A percentile compares a stretch with the other conserved stretches of the same genome.
Conservation (phyloP, 176 grass and related monocot species). For the Saccharum officinarum region DNA sequence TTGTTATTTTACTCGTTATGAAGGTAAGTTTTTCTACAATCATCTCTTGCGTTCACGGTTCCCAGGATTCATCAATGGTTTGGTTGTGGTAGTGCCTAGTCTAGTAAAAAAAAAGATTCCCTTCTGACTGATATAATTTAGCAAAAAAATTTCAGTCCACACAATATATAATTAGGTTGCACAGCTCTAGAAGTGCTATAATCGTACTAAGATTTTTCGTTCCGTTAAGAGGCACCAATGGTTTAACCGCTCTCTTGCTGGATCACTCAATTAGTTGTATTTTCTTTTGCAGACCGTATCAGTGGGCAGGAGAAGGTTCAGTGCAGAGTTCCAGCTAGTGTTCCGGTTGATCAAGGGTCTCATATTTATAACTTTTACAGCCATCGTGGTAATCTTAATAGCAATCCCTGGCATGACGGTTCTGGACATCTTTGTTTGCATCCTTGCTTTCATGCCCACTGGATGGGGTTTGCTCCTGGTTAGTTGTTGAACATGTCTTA, state of each 20-base stretch:
- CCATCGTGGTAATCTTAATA: constrained; percentile 74
- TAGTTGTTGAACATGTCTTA: not conserved
- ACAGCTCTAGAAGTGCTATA: not conserved
- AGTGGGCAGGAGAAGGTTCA: constrained; percentile 75
- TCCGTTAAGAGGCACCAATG: not conserved
- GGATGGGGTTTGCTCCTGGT: constrained; percentile 98
- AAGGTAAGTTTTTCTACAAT: constrained; percentile 53
- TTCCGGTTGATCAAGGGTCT: constrained; percentile 97
- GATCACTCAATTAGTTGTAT: not conserved
- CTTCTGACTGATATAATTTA: not conserved
- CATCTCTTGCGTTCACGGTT: not conserved
- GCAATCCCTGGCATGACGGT: constrained; percentile 82
- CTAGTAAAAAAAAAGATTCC: not conserved
- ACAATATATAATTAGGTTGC: not conserved
- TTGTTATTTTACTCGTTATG: constrained; percentile 74
- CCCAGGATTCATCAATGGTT: not conserved
- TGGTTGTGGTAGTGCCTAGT: not conserved
- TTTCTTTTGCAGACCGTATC: constrained; percentile 72
- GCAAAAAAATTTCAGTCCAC: not conserved
- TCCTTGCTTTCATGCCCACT: constrained; percentile 94
- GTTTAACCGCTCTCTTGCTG: not conserved
- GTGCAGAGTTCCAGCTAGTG: constrained; percentile 88
- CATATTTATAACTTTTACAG: constrained; percentile 73
- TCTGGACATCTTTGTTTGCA: constrained; percentile 91
- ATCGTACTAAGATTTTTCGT: not conserved